Evolutionary conservation across 2,329 filamentous ascomycete genomes (phyloP), one percentile per base, ranked within the genome.

Genomic region (Penicillium sp.): DNA sequence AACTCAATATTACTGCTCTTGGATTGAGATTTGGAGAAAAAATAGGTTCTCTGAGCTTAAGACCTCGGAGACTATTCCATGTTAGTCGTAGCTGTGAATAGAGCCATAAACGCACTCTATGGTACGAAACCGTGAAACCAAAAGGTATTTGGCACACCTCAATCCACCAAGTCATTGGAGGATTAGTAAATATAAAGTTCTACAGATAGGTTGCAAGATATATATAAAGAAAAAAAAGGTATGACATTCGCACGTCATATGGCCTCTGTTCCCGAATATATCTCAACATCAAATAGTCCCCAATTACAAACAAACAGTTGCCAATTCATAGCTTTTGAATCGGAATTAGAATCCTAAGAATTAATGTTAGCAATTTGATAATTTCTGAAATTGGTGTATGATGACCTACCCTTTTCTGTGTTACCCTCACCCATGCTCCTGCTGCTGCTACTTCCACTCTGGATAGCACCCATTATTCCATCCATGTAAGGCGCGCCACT

Each of bases 341-440:
- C 19, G 5, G 7, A 41, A 31, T 56, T 43, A 56, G 33, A 56
- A 56, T 21, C 47, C 53, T 56, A 17, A 3, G n/a, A 7, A 2
- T 6, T 15, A 2, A 33, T 3, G 48, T 56, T 38, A 56, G 53
- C 31, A 25, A 36, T 29, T 15, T 25, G 21, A 4, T 15, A 13
- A 3, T 25, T 15, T 42, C 25, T 19, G 4, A 23, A 1, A 27
- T 29, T 0, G n/a, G 23, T n/a, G n/a, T 13, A 23, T 4, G 1
- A 15, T 10, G 33, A 67, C 69, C 61, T 49, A 77, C 76, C 73
- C 47, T 76, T 75, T 76, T 97, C 93, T 0, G 93, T 97, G 73
- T 94, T 96, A 0, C 93, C 93, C 47, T 93, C 90, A 0, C 93
- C 93, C 93, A 97, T 96, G 74, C 91, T 94, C 84, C 87, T 93